These are phyloP conservation scores for Miscanthus lutarioriparius DNA, from an alignment of 176 grass and related monocot genomes.

Conservation along the genomic window DNA sequence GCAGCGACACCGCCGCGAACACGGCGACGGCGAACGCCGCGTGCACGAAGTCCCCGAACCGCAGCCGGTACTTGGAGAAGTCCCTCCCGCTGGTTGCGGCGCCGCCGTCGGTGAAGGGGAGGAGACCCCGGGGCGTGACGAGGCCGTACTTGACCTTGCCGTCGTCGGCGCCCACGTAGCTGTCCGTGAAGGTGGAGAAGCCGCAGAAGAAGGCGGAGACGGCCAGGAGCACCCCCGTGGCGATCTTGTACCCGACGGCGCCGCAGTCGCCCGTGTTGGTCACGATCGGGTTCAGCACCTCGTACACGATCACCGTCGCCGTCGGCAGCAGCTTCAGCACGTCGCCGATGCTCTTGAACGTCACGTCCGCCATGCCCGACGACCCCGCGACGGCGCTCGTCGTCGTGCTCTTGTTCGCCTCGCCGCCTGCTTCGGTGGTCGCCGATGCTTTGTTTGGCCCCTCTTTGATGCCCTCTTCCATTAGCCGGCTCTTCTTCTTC, in stretches of 20 bases:
- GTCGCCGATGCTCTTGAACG: slow-evolving; percentile 60
- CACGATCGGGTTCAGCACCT: slow-evolving; percentile 66
- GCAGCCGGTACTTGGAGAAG: slow-evolving; percentile 55
- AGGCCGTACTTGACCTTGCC: slow-evolving; percentile 69
- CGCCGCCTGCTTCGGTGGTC: background rate
- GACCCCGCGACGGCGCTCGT: too few relatives aligned
- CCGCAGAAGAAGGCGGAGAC: slow-evolving; percentile 49
- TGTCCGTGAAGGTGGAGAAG: slow-evolving; percentile 75
- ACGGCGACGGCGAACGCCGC: slow-evolving; percentile 54
- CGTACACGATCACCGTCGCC: slow-evolving; percentile 66
- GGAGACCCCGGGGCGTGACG: slow-evolving; percentile 49
- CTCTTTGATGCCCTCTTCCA: slow-evolving; percentile 40
- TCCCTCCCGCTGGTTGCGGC: background rate
- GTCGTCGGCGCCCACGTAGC: slow-evolving; percentile 58
- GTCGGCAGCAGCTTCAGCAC: slow-evolving; percentile 72
- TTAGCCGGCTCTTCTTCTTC: background rate
- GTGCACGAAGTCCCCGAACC: slow-evolving; percentile 61
- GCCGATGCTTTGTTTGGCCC: background rate
- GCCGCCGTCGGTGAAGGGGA: slow-evolving; percentile 39
- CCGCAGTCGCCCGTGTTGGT: slow-evolving; percentile 59
- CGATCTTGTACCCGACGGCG: slow-evolving; percentile 34
- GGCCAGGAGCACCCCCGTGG: slow-evolving; percentile 45
- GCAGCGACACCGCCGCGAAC: slow-evolving; percentile 58
- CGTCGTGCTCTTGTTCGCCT: background rate
- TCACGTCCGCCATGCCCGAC: slow-evolving; percentile 40